Conservation (phyloP, 2,329 filamentous ascomycete species). For the Botryotinia calthae region DNA sequence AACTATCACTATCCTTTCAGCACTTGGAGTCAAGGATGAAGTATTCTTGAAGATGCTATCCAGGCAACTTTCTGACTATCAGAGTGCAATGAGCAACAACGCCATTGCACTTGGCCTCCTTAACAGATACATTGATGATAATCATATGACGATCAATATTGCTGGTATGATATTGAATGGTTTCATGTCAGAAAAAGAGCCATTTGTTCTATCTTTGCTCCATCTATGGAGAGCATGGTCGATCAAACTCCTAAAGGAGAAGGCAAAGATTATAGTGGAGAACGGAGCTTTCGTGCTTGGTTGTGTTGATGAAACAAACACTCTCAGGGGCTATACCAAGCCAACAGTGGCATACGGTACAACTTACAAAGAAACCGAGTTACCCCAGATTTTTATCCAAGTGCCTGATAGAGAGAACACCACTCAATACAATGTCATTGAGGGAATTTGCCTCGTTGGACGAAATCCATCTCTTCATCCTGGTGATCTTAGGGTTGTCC, state of each 20-base stretch:
- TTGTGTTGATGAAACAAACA: constrained; percentile 80
- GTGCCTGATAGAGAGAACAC: constrained; percentile 59
- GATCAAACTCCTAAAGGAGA: constrained; percentile 87
- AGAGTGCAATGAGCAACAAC: constrained; percentile 66
- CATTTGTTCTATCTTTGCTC: constrained; percentile 77
- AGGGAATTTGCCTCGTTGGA: constrained; percentile 78
- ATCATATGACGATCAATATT: constrained; percentile 72
- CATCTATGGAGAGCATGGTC: constrained; percentile 86
- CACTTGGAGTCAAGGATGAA: constrained; percentile 66
- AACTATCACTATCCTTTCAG: constrained; percentile 79
- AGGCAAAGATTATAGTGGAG: constrained; percentile 78
- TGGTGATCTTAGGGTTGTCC: constrained; percentile 85
- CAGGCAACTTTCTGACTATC: constrained; percentile 65
- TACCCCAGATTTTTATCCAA: constrained; percentile 90
- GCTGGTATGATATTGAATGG: constrained; percentile 75
- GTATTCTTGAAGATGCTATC: constrained; percentile 68
- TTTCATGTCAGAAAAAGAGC: constrained; percentile 72
- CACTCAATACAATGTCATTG: constrained; percentile 59
- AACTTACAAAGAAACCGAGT: constrained; percentile 43
- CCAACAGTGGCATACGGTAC: constrained; percentile 41
- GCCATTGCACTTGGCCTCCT: constrained; percentile 65
- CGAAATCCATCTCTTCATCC: constrained; percentile 93
- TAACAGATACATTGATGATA: constrained; percentile 76
- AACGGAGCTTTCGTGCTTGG: constrained; percentile 86
- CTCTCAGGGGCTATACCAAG: constrained; percentile 68